Conservation (phyloP, 768 basidiomycete species). For the Boletus rubroflammeus region DNA sequence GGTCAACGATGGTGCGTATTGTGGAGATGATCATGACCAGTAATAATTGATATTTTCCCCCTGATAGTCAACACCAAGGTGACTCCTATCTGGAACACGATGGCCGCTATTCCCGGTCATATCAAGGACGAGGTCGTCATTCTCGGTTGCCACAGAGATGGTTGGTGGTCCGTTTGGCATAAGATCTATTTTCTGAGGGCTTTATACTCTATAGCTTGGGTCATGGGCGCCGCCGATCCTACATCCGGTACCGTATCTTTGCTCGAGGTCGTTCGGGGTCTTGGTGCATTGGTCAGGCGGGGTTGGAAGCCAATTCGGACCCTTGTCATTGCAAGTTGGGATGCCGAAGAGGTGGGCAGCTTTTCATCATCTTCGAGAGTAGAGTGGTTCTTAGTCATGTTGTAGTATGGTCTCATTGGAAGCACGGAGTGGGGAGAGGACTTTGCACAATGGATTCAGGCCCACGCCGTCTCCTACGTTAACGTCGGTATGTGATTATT, state of each 20-base stretch:
- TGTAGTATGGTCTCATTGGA: slow-evolving; percentile 69
- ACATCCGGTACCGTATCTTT: slow-evolving; percentile 53
- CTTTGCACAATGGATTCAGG: slow-evolving; percentile 73
- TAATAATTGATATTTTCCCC: neutral
- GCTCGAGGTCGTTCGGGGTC: slow-evolving; percentile 52
- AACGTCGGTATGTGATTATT: slow-evolving; percentile 54
- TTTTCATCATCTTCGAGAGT: neutral
- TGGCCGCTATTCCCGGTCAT: slow-evolving; percentile 79
- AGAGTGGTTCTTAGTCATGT: neutral
- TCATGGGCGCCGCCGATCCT: slow-evolving; percentile 53
- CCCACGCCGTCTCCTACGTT: slow-evolving; percentile 80
- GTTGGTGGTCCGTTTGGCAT: slow-evolving; percentile 35
- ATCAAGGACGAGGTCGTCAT: slow-evolving; percentile 81
- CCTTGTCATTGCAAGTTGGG: slow-evolving; percentile 74
- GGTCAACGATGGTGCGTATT: slow-evolving; percentile 49
- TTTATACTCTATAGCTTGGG: slow-evolving; percentile 26
- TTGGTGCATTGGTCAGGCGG: slow-evolving; percentile 43
- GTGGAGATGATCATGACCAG: neutral
- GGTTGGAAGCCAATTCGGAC: slow-evolving; percentile 70
- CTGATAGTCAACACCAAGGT: slow-evolving; percentile 66
- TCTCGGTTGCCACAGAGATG: slow-evolving; percentile 86
- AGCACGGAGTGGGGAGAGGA: slow-evolving; percentile 95
- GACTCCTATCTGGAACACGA: slow-evolving; percentile 88
- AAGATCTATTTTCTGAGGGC: neutral
- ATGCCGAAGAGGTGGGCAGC: slow-evolving; percentile 57